These are phyloP conservation scores for Yamadazyma dendronema DNA, from an alignment of 1,139 yeast genomes.

Conservation along the genomic window DNA sequence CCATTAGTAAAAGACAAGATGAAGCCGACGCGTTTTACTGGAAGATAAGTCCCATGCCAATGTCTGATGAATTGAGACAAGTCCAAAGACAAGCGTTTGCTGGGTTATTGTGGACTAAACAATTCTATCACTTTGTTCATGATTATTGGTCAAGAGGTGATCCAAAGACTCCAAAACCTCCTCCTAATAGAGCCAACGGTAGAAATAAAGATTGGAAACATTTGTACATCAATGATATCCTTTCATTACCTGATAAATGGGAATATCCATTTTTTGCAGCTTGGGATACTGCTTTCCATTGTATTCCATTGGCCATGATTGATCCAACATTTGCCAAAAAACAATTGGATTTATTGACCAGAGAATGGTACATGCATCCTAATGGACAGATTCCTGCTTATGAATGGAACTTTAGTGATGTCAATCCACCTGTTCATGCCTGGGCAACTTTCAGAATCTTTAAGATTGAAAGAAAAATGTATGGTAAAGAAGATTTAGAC, in stretches of 20 bases:
- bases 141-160: slow-evolving; percentile 90
- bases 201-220: slow-evolving; percentile 91
- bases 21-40: slow-evolving; percentile 96
- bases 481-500: slow-evolving; percentile 77
- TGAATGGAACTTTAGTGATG: slow-evolving; percentile 96
- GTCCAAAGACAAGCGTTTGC: slow-evolving; percentile 95
- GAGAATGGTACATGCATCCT: slow-evolving; percentile 99
- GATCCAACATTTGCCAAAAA: slow-evolving; percentile 93
- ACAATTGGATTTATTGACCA: slow-evolving; percentile 80
- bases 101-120: slow-evolving; percentile 93
- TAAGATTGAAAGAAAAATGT: slow-evolving; percentile 85
- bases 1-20: slow-evolving; percentile 73
- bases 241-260: slow-evolving; percentile 95
- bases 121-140: slow-evolving; percentile 85
- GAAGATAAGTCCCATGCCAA: slow-evolving; percentile 84
- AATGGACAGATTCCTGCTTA: slow-evolving; percentile 98
- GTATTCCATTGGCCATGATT: slow-evolving; percentile 90
- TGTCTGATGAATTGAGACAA: slow-evolving; percentile 76
- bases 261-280: slow-evolving; percentile 97
- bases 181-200: slow-evolving; percentile 75
- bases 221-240: slow-evolving; percentile 81
- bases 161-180: slow-evolving; percentile 73
- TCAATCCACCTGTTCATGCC: slow-evolving; percentile 97
- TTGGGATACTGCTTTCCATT: slow-evolving; percentile 97
- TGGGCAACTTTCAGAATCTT: slow-evolving; percentile 94